Base-by-base conservation (phyloP, 2,329 filamentous ascomycete species). In the Blastomyces parvus region DNA sequence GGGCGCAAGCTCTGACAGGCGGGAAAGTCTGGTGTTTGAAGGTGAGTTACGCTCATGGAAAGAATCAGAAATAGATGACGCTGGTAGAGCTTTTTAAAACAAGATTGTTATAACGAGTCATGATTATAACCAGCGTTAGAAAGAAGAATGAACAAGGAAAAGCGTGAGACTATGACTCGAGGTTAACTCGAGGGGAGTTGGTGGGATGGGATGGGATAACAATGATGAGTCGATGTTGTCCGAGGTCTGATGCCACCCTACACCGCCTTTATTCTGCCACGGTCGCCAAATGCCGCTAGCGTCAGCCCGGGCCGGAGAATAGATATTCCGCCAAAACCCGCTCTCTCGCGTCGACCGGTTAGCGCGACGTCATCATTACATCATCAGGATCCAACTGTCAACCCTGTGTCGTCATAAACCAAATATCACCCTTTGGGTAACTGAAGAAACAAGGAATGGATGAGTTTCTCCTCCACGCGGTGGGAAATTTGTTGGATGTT, bases 201-300 rank as follows among this genome's bases (percentile, higher is more conserved):
- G 19, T 36, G 19, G 55, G 19, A 57, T 36, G 19, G 55, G 19
- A 57, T 38, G 17, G 19, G 40, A 48, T 17, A 42, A 44, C 13
- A 22, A 27, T 19, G 33, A 59, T 40, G n/a, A 59, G 36, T 46
- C 38, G 56, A 44, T 17, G 36, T 3, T 44, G 22, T 2, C 17
- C n/a, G 56, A 42, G n/a, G 6, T n/a, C 7, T 3, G 33, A 40
- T 58, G 56, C 56, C 56, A 44, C 14, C 4, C 14, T 30, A 22
- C 59, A 61, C 59, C 59, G 59, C 59, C 46, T 61, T 33, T 36
- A 61, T 52, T 36, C 30, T 61, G 44, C 59, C 48, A 13, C 9
- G 44, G 4, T 11, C 8, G 8, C 33, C 33, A 33, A 33, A 33
- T 33, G 33, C 8, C 33, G 33, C 33, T 3, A 33, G 33, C 8